Base-by-base conservation (phyloP, 1,284 basidiomycete species). In the Austroboletus novae-zelandiae region DNA sequence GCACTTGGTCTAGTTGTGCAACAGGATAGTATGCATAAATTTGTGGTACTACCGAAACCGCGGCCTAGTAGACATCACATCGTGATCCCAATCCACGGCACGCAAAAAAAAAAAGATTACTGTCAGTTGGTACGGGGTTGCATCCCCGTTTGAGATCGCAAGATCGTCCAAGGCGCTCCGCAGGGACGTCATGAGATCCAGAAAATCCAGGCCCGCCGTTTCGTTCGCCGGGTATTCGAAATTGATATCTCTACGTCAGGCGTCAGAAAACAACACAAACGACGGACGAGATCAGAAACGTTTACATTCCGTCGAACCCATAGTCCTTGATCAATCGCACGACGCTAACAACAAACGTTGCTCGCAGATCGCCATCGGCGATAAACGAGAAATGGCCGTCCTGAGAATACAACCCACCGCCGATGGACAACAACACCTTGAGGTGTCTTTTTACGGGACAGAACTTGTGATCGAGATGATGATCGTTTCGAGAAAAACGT, bases 231-330 rank as follows among this genome's bases (percentile, higher is more conserved):
- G 81, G 57, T 80, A 87, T 69, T 85, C 82, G 68, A 80, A 88
- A 64, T 91, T 86, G 42, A 89, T 65, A 54, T 89, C 86, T 57
- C 83, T 83, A 36, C 25, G 32, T n/a, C 13, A 23, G 40, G 36
- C 23, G 34, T 48, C 2, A 27, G 25, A 13, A 34, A 34, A 15
- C 30, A 9, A 31, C 9, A 1, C 20, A 44, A 11, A 39, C 49
- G 15, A 10, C 27, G 3, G 31, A 30, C 9, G 14, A 37, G 42
- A 40, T 23, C n/a, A 6, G 20, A 10, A 5, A 65, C 83, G 3
- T 8, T 54, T 59, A 85, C 85, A 88, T 78, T 43, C 94, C 94
- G 58, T 96, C 94, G 36, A 98, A 80, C 0, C 91, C 94, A 53
- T 92, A 89, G 67, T 96, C 85, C 62, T 94, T 86, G 34, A 96